Base-by-base conservation (phyloP, 495 filamentous ascomycete species). In the Monascus purpureus region DNA sequence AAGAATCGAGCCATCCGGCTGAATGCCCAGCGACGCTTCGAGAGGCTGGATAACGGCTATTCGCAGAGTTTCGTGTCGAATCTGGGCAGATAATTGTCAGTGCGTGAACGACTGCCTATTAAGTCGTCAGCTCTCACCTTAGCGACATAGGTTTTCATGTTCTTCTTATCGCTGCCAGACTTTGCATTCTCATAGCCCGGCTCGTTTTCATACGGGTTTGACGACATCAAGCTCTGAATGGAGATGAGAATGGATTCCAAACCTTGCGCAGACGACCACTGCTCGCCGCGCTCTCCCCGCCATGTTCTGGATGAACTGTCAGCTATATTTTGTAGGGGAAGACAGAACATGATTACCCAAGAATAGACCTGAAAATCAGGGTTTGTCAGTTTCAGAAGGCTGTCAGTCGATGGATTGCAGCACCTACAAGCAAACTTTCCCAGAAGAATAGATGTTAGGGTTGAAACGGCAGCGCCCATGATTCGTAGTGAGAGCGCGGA, bases 231-330 rank as follows among this genome's bases (percentile, higher is more conserved):
- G 46, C 85, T 94, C 52, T 97, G 90, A 32, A 97, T 95, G 4
- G 90, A 96, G 18, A 96, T 73, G 18, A 97, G 53, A 30, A 95
- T 81, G 1, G 90, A 95, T 51, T 97, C 90, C 3, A 97, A 63
- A 12, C 90, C 87, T 50, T 96, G 90, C 2, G 90, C 92, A 0
- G 86, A 80, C 17, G 85, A 93, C 90, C 90, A 97, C 47, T 94
- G 74, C 50, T 97, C 90, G 27, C 83, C 81, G 16, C 73, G 63
- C 45, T 88, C 75, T 5, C 88, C 90, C 19, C 77, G 72, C 90
- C 90, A 97, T 50, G 90, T 97, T 36, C 90, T 93, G 46, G 19
- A n/a, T 22, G 24, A 44, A 53, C 52, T 18, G 28, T 44, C 53
- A 62, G 37, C 33, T 23, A 7, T 29, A 3, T 17, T 30, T 27